Base-by-base conservation (phyloP, 106 monocot species). In the Acorus calamus region DNA sequence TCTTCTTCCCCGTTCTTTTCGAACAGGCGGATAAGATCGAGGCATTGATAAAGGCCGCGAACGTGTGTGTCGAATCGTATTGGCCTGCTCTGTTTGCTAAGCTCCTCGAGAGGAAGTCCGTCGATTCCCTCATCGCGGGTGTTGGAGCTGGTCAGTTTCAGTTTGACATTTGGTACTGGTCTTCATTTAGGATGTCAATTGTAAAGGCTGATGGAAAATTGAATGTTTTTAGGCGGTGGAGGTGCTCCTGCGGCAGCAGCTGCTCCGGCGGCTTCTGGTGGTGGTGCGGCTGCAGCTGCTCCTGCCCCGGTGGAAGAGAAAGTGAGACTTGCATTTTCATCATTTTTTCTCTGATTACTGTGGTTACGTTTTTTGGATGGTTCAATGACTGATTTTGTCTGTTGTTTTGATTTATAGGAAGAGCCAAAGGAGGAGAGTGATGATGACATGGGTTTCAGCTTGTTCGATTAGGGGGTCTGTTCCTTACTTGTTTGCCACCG, bases 41-140 rank as follows among this genome's bases (percentile, higher is more conserved):
- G 41, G 69, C 71, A 7, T 9, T 87, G 6, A 74, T 83, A 49
- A 77, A 83, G 67, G 83, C 87, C 5, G 80, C 87, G 3, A 78
- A 78, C 65, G 68, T 87, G 46, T 61, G 64, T 41, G 61, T 83
- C 44, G 87, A 87, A 7, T 67, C 87, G 10, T 83, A 79, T 74
- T 87, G 87, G 87, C 71, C 87, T 0, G 59, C 74, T 5, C 80
- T 87, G 50, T 87, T 87, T 49, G 83, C 82, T 43, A 87, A 83
- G 77, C 80, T 87, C 42, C 74, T 87, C 28, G 71, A 83, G 79
- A 77, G 69, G 68, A 70, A 74, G 59, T 83, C 54, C 70, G 77
- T 87, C 46, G 87, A 87, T 8, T 80, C 83, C 57, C 87, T 87
- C 65, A 77, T 87, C 71, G 57, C 75, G 59, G 80, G 73, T 55